Evolutionary conservation across 148 eudicot genomes (phyloP), one percentile per base, ranked within the genome.

Genomic region (Bassia scoparia): DNA sequence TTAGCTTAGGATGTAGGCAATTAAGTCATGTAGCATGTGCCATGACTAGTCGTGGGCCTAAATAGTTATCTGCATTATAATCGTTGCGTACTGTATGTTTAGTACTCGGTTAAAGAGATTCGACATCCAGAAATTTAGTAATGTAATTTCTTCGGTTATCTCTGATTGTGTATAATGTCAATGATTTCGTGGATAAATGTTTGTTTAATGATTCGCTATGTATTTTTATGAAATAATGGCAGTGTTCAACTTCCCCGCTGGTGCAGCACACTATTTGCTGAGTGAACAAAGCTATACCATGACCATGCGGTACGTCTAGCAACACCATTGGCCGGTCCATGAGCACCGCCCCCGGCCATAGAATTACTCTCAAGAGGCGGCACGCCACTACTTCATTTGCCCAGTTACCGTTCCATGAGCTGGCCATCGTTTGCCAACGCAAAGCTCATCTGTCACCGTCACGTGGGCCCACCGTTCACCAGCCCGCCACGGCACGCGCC

Each of bases 261-360:
- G 82, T 20, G 1, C 26, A 0, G n/a, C 97, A 91, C 77, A 83
- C 84, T n/a, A 26, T 94, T 89, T 38, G 87, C 90, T 2, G 86
- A 68, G 94, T 89, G 44, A 63, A 79, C 62, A 78, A 80, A 31
- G 60, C 81, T 12, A 77, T n/a, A 80, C 31, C 86, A 62, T 30
- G 83, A 81, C 29, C 81, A 2, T 88, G 92, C 79, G 67, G 50
- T 38, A 49, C n/a, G n/a, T n/a, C 79, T 2, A 48, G 74, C 34
- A 76, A 23, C 52, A 73, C 89, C 1, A 67, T 85, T 65, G 73
- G 80, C 26, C 37, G 74, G 10, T 17, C 77, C n/a, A 35, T 27
- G 5, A 43, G 67, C 74, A 72, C 71, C 5, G 78, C 83, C 0
- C 96, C 96, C 4, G 76, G 86, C 21, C 83, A 44, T 67, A n/a